These are phyloP conservation scores for Phytophthora colocasiae DNA, from an alignment of 352 stramenopile genomes.

Conservation along the genomic window DNA sequence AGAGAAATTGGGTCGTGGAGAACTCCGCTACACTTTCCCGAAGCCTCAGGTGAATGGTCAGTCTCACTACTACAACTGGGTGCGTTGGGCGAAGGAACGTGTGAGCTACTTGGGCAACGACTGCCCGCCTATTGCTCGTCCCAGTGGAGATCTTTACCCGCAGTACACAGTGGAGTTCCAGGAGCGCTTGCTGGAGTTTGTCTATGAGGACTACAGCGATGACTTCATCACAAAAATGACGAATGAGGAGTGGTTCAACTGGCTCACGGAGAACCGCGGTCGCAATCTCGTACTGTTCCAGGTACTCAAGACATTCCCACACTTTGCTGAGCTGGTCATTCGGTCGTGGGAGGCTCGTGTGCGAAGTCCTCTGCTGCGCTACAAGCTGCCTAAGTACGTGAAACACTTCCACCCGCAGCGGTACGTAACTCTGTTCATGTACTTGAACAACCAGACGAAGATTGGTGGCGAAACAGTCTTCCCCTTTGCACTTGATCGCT, in stretches of 20 bases:
- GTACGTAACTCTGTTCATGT: constrained; percentile 97
- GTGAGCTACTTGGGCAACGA: constrained; percentile 62
- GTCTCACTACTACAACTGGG: constrained; percentile 78
- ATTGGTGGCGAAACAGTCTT: constrained; percentile 97
- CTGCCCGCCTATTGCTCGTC: constrained; percentile 53
- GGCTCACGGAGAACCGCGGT: constrained; percentile 66
- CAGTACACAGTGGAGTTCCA: constrained; percentile 81
- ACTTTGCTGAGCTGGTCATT: constrained; percentile 69
- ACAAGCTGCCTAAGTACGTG: constrained; percentile 70
- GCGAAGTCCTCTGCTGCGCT: constrained; percentile 37
- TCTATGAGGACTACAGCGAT: constrained; percentile 71
- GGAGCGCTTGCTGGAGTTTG: constrained; percentile 53
- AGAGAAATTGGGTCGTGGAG: constrained; percentile 50
- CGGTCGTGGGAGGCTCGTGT: constrained; percentile 68
- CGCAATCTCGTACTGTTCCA: constrained; percentile 70
- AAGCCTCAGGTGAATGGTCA: constrained; percentile 62
- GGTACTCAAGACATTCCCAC: constrained; percentile 60
- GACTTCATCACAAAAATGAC: constrained; percentile 56
- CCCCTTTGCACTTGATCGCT: constrained; percentile 79
- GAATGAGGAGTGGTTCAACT: constrained; percentile 75
- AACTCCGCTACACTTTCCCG: constrained; percentile 74
- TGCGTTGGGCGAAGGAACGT: constrained; percentile 83
- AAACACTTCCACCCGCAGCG: constrained; percentile 92
- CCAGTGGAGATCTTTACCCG: constrained; percentile 61
- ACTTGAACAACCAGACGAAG: constrained; percentile 95